Evolutionary conservation across 2,329 filamentous ascomycete genomes (phyloP).

Genomic region (Exophiala calicioides): DNA sequence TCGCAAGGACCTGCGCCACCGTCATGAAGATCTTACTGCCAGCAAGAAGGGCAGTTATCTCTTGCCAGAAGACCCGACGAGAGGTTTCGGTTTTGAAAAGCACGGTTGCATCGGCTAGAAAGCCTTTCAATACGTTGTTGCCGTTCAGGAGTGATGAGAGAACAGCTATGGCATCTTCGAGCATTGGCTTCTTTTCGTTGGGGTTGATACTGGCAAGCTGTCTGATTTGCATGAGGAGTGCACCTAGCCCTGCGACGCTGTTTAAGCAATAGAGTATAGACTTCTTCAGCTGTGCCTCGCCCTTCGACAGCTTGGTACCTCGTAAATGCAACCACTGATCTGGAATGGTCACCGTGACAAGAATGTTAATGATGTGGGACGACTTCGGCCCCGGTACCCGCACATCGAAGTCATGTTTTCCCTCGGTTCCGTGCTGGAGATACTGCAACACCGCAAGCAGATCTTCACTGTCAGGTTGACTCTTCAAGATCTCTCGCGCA

Average conservation of each 20-base stretch:
- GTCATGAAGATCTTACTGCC: slow-evolving; percentile 62
- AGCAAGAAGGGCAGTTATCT: slow-evolving; percentile 59
- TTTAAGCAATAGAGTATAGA: slow-evolving; percentile 64
- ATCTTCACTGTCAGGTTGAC: slow-evolving; percentile 62
- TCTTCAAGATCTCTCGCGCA: slow-evolving; percentile 61
- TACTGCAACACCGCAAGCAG: slow-evolving; percentile 57
- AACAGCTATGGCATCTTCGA: slow-evolving; percentile 40
- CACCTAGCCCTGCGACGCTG: slow-evolving; percentile 76
- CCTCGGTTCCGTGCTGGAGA: slow-evolving; percentile 42
- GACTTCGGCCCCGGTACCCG: slow-evolving; percentile 64
- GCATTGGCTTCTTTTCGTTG: slow-evolving; percentile 34
- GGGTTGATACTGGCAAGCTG: slow-evolving; percentile 50
- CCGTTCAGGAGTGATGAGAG: slow-evolving; percentile 36
- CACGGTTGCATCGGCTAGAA: slow-evolving; percentile 39
- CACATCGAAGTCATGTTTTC: slow-evolving; percentile 49
- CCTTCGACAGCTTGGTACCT: slow-evolving; percentile 8
- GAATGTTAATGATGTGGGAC: slow-evolving; percentile 71
- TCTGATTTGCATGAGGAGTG: slow-evolving; percentile 69
- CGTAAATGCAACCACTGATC: slow-evolving; percentile 69
- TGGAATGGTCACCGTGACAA: slow-evolving; percentile 74
- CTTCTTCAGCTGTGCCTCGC: slow-evolving; percentile 39
- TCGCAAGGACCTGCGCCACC: slow-evolving; percentile 55
- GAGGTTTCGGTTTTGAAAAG: slow-evolving; percentile 40
- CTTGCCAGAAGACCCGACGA: slow-evolving; percentile 59
- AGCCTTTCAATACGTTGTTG: slow-evolving; percentile 13